Conservation (phyloP, 23 red algal genomes). For the Gracilaria gracilis region DNA sequence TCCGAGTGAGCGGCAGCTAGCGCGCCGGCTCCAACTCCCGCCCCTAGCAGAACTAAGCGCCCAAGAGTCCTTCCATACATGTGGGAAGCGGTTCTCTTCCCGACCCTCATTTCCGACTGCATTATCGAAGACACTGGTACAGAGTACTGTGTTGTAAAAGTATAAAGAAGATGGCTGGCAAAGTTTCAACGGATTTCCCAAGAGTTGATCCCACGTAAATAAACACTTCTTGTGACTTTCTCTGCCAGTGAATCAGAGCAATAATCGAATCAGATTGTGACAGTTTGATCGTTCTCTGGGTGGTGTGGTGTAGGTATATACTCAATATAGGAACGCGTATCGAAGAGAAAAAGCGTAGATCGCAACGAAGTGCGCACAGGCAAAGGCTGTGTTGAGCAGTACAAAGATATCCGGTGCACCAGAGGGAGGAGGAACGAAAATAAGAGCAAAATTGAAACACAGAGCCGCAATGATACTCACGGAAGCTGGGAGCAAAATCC, state of each 20-base stretch:
- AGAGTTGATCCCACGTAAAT: no score
- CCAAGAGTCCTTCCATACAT: slow-evolving; percentile 6
- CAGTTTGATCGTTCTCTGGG: not conserved
- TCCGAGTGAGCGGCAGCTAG: slow-evolving; percentile 54
- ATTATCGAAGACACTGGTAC: not conserved
- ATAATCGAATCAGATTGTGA: not conserved
- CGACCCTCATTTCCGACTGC: not conserved
- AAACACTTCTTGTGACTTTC: not conserved
- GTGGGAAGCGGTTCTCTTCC: not conserved
- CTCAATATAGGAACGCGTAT: slow-evolving; percentile 3
- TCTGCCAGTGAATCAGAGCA: not conserved
- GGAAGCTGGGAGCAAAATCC: not conserved
- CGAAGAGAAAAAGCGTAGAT: slow-evolving; percentile 43
- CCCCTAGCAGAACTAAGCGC: not conserved
- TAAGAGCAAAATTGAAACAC: slow-evolving; percentile 43
- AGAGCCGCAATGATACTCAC: not conserved
- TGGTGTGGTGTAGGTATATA: not conserved
- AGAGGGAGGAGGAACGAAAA: slow-evolving; percentile 28
- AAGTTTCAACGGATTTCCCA: not conserved
- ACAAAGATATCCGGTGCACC: slow-evolving; percentile 42
- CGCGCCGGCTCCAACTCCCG: slow-evolving; percentile 21
- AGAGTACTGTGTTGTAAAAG: not conserved
- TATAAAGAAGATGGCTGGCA: no score
- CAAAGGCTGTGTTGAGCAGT: slow-evolving; percentile 57
- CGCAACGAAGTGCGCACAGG: slow-evolving; percentile 23